These are phyloP conservation scores for Penicillium griseofulvum DNA, from an alignment of 2,329 filamentous ascomycete species.

Conservation along the genomic window DNA sequence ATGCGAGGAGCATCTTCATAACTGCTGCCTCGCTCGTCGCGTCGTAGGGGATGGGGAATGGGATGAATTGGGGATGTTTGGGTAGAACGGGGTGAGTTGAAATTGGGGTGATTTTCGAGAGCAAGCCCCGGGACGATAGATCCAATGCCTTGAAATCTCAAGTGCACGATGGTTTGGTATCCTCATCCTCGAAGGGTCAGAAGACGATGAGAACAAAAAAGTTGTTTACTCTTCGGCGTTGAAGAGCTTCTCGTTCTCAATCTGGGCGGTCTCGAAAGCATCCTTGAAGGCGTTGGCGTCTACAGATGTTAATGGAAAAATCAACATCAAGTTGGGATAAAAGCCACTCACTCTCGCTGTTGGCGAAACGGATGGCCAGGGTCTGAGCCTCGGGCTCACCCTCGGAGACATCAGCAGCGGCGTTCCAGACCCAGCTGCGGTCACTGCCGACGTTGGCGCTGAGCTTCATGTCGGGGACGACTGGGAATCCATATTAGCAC, in stretches of 20 bases:
- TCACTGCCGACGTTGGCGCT: constrained; percentile 97
- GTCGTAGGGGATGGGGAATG: constrained; percentile 18
- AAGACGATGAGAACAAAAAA: not conserved
- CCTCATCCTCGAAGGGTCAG: constrained; percentile 1
- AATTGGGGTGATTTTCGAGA: constrained; percentile 11
- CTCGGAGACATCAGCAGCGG: constrained; percentile 94
- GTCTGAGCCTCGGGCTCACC: constrained; percentile 95
- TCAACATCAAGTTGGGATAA: not conserved
- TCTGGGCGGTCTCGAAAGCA: constrained; percentile 91
- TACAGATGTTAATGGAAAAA: constrained; percentile 40
- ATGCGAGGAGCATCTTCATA: constrained; percentile 28
- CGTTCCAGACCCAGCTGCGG: constrained; percentile 99
- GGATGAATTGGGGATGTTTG: constrained; percentile 9
- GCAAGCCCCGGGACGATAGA: constrained; percentile 13
- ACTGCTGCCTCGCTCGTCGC: constrained; percentile 28
- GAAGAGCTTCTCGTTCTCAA: constrained; percentile 91
- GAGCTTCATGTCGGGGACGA: constrained; percentile 98
- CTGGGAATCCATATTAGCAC: constrained; percentile 46
- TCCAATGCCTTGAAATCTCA: constrained; percentile 11
- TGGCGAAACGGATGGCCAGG: constrained; percentile 94
- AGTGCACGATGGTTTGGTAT: constrained; percentile 8
- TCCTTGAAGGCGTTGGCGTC: constrained; percentile 98
- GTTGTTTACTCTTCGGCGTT: constrained; percentile 45
- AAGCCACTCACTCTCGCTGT: constrained; percentile 79
- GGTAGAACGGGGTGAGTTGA: constrained; percentile 9